Evolutionary conservation across 345 rosid species (phyloP).

Genomic region (Excoecaria cochinchinensis): DNA sequence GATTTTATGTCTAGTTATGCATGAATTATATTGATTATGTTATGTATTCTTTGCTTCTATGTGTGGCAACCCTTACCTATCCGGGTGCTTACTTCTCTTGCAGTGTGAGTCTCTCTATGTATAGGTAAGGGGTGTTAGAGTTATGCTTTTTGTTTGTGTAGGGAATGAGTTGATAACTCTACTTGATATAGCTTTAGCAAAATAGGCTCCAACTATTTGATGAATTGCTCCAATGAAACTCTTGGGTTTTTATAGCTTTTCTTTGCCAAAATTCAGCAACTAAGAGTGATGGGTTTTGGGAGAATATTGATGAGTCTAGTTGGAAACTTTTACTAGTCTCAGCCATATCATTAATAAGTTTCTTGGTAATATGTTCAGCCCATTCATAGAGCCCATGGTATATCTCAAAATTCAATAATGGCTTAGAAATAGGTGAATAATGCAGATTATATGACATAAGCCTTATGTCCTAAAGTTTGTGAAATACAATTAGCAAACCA

Average conservation of each 20-base stretch:
- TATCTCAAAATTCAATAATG: conserved; percentile 34
- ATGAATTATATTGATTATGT: too few species aligned
- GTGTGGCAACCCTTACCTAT: too few species aligned
- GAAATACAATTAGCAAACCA: not conserved
- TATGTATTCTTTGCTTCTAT: too few species aligned
- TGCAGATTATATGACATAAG: not conserved
- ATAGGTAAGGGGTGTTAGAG: too few species aligned
- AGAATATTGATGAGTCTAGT: conserved; percentile 21
- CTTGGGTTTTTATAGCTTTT: conserved; percentile 16
- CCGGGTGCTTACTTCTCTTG: too few species aligned
- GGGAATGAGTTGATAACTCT: conserved; percentile 65
- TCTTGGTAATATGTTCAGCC: conserved; percentile 63
- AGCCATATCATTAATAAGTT: conserved; percentile 53
- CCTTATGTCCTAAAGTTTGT: not conserved
- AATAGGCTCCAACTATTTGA: conserved; percentile 38
- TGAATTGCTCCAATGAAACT: conserved; percentile 26
- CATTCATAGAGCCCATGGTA: conserved; percentile 59
- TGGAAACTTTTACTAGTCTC: conserved; percentile 31
- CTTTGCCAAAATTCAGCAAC: conserved; percentile 26
- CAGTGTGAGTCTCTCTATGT: too few species aligned
- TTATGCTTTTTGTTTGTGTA: too few species aligned
- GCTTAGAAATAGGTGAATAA: conserved; percentile 1
- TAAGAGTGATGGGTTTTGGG: conserved; percentile 18
- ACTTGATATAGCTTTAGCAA: conserved; percentile 61
- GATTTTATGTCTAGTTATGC: too few species aligned